Conservation (phyloP, 2,329 filamentous ascomycete species). For the Zasmidium angulare region DNA sequence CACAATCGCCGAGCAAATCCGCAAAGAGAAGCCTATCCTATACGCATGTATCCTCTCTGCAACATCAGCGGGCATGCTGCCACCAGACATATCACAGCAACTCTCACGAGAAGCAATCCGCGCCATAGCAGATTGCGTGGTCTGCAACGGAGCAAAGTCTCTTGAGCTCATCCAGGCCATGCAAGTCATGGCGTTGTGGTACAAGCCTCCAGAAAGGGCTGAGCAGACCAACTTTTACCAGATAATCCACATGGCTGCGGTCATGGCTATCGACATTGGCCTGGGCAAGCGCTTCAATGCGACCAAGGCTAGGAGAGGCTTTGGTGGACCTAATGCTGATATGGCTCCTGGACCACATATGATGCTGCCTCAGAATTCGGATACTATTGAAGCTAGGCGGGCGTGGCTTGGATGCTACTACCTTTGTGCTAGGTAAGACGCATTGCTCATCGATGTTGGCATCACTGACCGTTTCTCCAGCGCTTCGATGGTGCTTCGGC, state of each 20-base stretch:
- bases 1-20: conserved; percentile 55
- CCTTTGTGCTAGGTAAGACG: conserved; percentile 54
- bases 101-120: conserved; percentile 71
- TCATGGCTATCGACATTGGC: conserved; percentile 82
- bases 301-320: conserved; percentile 35
- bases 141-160: conserved; percentile 75
- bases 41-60: conserved; percentile 59
- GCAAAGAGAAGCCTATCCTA: conserved; percentile 59
- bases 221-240: conserved; percentile 91
- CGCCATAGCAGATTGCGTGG: conserved; percentile 70
- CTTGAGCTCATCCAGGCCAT: conserved; percentile 80
- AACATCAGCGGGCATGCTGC: conserved; percentile 52
- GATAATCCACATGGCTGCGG: conserved; percentile 74
- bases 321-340: conserved; percentile 36
- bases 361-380: conserved; percentile 42
- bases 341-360: conserved; percentile 31
- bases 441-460: conserved; percentile 19
- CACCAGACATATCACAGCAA: conserved; percentile 57
- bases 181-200: conserved; percentile 76
- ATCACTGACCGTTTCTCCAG: conserved; percentile 34
- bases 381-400: conserved; percentile 57
- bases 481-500: conserved; percentile 58
- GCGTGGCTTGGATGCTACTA: conserved; percentile 64
- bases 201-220: conserved; percentile 77
- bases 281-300: conserved; percentile 60